Evolutionary conservation across 148 eudicot species (phyloP).

Genomic region (Chenopodium berlandieri): DNA sequence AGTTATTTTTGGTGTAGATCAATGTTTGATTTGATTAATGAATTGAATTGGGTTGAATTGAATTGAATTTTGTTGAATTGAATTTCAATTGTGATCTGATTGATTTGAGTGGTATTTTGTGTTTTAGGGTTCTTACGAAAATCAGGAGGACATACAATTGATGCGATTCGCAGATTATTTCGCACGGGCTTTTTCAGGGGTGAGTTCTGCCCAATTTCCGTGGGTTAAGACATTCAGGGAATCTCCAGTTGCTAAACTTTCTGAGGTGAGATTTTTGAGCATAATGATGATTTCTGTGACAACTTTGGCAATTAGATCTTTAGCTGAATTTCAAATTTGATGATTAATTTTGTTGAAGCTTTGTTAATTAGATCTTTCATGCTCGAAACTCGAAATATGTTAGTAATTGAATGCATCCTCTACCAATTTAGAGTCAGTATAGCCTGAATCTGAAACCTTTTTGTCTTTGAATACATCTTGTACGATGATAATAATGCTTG

Average conservation of each 20-base stretch:
- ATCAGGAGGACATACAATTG: slow-evolving; percentile 67
- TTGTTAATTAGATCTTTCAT: neutral
- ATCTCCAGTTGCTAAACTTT: slow-evolving; percentile 53
- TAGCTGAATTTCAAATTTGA: neutral
- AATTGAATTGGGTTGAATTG: neutral
- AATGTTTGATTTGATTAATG: neutral
- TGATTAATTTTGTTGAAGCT: neutral
- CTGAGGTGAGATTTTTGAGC: slow-evolving; percentile 44
- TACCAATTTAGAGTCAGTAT: neutral
- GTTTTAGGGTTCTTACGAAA: slow-evolving; percentile 49
- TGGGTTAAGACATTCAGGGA: slow-evolving; percentile 71
- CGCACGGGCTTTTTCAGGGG: slow-evolving; percentile 64
- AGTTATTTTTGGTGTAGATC: slow-evolving; percentile 11
- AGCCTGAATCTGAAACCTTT: neutral
- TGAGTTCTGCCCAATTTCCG: slow-evolving; percentile 66
- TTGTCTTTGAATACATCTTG: no score
- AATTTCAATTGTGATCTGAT: slow-evolving; percentile 5
- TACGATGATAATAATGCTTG: no score
- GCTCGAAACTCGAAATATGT: neutral
- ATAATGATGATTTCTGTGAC: neutral
- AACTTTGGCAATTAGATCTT: neutral
- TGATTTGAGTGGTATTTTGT: slow-evolving; percentile 10
- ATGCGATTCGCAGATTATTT: slow-evolving; percentile 87
- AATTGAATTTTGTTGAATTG: neutral
- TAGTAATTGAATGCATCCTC: neutral